Base-by-base conservation (phyloP, 768 basidiomycete genomes). In the Suillus weaverae region DNA sequence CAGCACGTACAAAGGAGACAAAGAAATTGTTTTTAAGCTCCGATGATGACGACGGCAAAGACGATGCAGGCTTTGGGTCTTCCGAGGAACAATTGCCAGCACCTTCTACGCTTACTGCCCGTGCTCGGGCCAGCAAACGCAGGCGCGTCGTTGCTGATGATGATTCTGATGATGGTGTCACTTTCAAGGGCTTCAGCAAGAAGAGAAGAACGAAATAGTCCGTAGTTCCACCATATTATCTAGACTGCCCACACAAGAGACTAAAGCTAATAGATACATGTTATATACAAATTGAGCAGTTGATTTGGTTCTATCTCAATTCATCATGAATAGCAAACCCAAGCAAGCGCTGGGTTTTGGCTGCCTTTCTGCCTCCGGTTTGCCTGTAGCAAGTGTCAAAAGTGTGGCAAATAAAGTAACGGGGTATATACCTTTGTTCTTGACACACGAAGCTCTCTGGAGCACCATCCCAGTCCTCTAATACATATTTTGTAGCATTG, bases 381-480 rank as follows among this genome's bases (percentile, higher is more conserved):
- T 89, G 89, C 71, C 90, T 92, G 63, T 35, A 35, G 33, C 60
- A 20, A 26, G 64, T 2, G 44, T 68, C 33, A 69, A 38, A 10
- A 41, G 36, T 32, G 7, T 59, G 41, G 53, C 55, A 14, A 56
- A 50, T 11, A 54, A 35, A 64, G 55, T 30, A 30, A 62, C 65
- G 35, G 5, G 22, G 46, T 22, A 67, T 86, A 56, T 62, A 91
- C 91, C 84, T 85, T 76, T 94, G 93, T 76, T 99, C 97, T 79
- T 99, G 97, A 72, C 97, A 99, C 7, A 98, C 96, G 77, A 97
- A 99, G 68, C 91, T 94, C 74, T 98, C 96, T 0, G 97, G 97
- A 6, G 97, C 94, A 33, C 94, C 92, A 62, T 94, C 91, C 96
- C 96, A 99, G 73, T 97, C 94, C 54, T 95, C 93, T 61, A 99